Conservation (phyloP, 805 yeast species). For the Lipomyces oligophaga region DNA sequence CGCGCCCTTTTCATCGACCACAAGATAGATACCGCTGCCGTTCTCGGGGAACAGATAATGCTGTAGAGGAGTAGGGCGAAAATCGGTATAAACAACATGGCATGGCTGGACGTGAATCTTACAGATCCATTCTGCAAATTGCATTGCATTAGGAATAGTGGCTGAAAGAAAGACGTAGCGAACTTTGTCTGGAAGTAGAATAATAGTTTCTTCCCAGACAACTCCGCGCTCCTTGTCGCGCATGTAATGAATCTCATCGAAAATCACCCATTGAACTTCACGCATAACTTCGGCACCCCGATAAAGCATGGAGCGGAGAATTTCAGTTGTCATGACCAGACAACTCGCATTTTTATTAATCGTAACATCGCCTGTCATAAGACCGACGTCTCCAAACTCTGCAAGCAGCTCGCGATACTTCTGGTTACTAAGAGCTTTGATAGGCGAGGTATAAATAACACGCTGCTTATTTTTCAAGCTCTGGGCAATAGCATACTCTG, state of each 20-base stretch:
- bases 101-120: constrained; percentile 94
- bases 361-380: constrained; percentile 99
- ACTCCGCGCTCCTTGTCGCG: constrained; percentile 98
- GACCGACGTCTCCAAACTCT: constrained; percentile 94
- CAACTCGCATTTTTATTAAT: constrained; percentile 98
- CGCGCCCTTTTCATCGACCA: constrained; percentile 93
- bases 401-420: constrained; percentile 88
- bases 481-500: constrained; percentile 95
- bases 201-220: constrained; percentile 99
- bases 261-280: constrained; percentile 98
- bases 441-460: constrained; percentile 93
- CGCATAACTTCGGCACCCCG: constrained; percentile 97
- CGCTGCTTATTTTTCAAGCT: constrained; percentile 87
- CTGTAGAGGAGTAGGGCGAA: constrained; percentile 97
- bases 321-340: constrained; percentile 97
- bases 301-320: constrained; percentile 92
- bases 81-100: constrained; percentile 96
- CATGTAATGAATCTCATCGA: constrained; percentile 98
- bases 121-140: constrained; percentile 85
- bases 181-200: constrained; percentile 91
- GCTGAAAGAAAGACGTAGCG: constrained; percentile 63
- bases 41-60: constrained; percentile 98
- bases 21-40: constrained; percentile 96
- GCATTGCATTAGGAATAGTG: constrained; percentile 51
- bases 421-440: constrained; percentile 91